Evolutionary conservation across 768 basidiomycete species (phyloP).

Genomic region (Termitomyces eurrhizus): DNA sequence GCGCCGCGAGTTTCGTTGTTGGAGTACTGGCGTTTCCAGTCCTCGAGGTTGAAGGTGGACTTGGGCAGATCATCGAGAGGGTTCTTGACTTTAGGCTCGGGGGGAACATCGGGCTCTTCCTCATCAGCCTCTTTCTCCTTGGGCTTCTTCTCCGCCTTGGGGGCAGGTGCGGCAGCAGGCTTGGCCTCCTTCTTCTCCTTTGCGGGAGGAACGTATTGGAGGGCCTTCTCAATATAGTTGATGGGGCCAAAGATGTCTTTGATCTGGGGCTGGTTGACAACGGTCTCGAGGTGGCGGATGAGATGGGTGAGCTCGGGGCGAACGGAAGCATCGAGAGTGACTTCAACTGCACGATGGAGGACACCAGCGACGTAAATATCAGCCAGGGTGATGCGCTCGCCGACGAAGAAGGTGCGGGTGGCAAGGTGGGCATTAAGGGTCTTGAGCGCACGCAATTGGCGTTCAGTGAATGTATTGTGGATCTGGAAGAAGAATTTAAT

Average conservation of each 20-base stretch:
- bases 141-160: conserved; percentile 62
- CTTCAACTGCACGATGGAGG: conserved; percentile 48
- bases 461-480: conserved; percentile 53
- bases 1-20: conserved; percentile 94
- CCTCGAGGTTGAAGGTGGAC: conserved; percentile 84
- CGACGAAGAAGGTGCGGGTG: conserved; percentile 85
- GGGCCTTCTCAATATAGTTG: conserved; percentile 62
- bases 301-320: conserved; percentile 72
- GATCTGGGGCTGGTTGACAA: conserved; percentile 80
- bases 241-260: conserved; percentile 61
- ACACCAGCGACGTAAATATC: conserved; percentile 69
- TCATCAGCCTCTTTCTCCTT: conserved; percentile 65
- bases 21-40: conserved; percentile 98
- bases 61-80: conserved; percentile 91
- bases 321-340: conserved; percentile 59
- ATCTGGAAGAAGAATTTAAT: conserved; percentile 32
- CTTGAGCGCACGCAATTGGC: conserved; percentile 51
- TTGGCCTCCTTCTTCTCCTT: conserved; percentile 76
- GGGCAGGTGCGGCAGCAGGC: conserved; percentile 44
- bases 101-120: conserved; percentile 70
- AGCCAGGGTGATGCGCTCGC: conserved; percentile 92
- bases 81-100: conserved; percentile 91
- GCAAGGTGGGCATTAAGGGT: conserved; percentile 73
- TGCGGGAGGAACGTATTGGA: conserved; percentile 67
- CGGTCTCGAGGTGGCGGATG: conserved; percentile 82